Evolutionary conservation across 169 alveolate genomes (phyloP), one percentile per base, ranked within the genome.

Genomic region (Plasmodium fragile): DNA sequence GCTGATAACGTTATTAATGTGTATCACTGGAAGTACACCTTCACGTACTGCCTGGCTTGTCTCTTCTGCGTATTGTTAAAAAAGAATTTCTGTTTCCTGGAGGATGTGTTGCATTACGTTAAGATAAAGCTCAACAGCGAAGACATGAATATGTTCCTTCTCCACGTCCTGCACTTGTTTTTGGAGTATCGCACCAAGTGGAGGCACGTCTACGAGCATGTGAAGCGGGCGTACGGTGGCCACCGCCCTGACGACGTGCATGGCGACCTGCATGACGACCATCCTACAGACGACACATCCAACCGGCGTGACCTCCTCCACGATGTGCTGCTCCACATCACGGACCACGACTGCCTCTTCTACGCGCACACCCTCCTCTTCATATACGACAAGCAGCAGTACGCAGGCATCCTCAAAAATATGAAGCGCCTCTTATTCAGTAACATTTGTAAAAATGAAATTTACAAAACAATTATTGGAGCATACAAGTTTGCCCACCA

Each of bases 11-110:
- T 87, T 5, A 87, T 87, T 25, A 87, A 87, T 25, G 22, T 87
- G 5, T 87, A 36, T 30, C 72, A 55, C 4, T 78, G 52, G 78
- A 30, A 87, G 5, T 87, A 87, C 70, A 87, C 80, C 80, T 87
- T 87, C 65, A 87, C 93, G 34, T 87, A 87, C 30, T 87, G 93
- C 45, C 45, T 87, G 45, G 83, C 93, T 25, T 84, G 80, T 72
- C 39, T 84, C 3, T 84, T 84, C 52, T 71, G 93, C 36, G 10
- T 84, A 0, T 7, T 53, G 10, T 52, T 77, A 39, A 43, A 87
- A 55, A 41, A 39, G 28, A 41, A 78, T 36, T 75, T 87, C 16
- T 13, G 18, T 16, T 87, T 87, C 34, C 82, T 87, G 22, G 77
- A 77, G 6, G 89, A 87, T 13, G 34, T 87, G 5, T 32, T 87